Base-by-base conservation (phyloP, 257 asterid genomes). In the Plantago ovata region DNA sequence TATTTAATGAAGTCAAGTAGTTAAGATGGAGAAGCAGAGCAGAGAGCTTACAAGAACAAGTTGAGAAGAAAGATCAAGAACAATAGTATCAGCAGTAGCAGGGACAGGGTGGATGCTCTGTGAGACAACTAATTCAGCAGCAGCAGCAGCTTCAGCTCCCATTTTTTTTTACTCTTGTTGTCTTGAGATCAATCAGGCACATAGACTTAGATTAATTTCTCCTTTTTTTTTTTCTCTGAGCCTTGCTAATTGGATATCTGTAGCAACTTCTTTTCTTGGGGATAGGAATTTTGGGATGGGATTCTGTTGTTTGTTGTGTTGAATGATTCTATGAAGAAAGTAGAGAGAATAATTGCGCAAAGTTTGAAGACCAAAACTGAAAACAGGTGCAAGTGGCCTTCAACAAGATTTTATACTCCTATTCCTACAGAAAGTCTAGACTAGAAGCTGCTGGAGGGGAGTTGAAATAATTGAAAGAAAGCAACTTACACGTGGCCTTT, bases 111-210 rank as follows among this genome's bases (percentile, higher is more conserved):
- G 79, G 67, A 84, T 67, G 72, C 50, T 78, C 39, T 69, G 65
- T 57, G 68, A 81, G 58, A 81, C 73, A 46, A 75, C 74, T 23
- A 87, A 77, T 76, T 79, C 83, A 40, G 83, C 18, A n/a, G 23
- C 57, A 13, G 32, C 57, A 22, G 18, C 44, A 7, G 20, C 71
- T 66, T 81, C 94, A 44, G 86, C 95, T 79, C 82, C 86, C 90
- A 81, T 83, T 58, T 38, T 58, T 28, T 38, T 57, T 39, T 65
- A 57, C 70, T 56, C 68, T 4, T 13, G 48, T 22, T n/a, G n/a
- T n/a, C n/a, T n/a, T n/a, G n/a, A n/a, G n/a, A n/a, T n/a, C n/a
- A n/a, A n/a, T n/a, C n/a, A n/a, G n/a, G n/a, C n/a, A n/a, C n/a
- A n/a, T n/a, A n/a, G n/a, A n/a, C n/a, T n/a, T n/a, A n/a, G n/a